These are phyloP conservation scores for Jimgerdemannia flammicorona DNA, from an alignment of 192 early-diverging fungal genomes.

Conservation along the genomic window DNA sequence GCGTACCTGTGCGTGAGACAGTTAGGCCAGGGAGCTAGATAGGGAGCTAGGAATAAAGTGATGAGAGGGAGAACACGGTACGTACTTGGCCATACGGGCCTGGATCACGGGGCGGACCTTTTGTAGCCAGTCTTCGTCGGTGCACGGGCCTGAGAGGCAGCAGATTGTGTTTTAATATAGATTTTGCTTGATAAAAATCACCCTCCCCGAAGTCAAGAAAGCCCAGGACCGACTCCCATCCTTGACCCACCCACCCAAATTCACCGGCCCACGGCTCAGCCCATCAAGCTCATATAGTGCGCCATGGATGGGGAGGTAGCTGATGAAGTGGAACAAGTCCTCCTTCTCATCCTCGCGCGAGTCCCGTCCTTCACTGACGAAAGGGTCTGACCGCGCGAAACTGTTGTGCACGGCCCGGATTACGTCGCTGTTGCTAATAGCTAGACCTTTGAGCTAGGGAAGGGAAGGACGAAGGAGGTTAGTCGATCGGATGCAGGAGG, in stretches of 20 bases:
- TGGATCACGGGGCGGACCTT: conserved; percentile 63
- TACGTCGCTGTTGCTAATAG: conserved; percentile 73
- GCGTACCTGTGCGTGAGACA: conserved; percentile 24
- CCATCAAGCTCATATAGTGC: conserved; percentile 79
- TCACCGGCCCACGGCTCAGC: conserved; percentile 60
- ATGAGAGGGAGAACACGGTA: neutral
- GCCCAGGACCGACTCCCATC: neutral
- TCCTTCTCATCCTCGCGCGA: conserved; percentile 54
- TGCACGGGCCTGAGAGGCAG: conserved; percentile 46
- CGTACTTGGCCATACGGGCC: conserved; percentile 57
- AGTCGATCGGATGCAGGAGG: neutral
- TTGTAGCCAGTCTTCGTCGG: conserved; percentile 61
- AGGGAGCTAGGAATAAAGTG: neutral
- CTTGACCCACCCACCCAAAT: conserved; percentile 32
- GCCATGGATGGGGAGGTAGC: conserved; percentile 70
- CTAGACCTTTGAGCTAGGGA: conserved; percentile 63
- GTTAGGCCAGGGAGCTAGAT: neutral
- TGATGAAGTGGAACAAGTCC: conserved; percentile 79
- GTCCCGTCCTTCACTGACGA: conserved; percentile 60
- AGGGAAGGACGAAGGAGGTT: neutral
- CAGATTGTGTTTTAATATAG: no score
- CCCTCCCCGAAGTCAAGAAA: neutral
- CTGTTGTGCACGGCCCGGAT: conserved; percentile 77
- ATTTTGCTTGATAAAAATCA: neutral
- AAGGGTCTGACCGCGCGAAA: conserved; percentile 76